A percentile compares a stretch with the other conserved stretches of the same genome.
phyloP scores from a whole-genome alignment of 2,329 filamentous ascomycete species.

The Stenocarpella maydis region DNA sequence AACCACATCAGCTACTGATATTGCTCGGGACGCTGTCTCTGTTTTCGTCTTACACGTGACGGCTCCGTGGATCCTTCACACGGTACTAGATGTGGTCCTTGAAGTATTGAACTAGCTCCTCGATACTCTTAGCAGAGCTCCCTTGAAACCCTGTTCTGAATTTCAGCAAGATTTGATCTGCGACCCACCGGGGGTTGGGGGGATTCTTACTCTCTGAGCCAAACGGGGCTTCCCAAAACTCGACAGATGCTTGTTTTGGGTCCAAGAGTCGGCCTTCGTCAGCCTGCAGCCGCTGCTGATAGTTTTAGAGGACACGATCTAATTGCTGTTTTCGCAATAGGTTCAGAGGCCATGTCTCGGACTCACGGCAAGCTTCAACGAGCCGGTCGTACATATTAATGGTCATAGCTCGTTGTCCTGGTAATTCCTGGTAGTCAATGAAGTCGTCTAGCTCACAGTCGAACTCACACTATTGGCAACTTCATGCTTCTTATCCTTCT shows the following conservation, averaged over 20 bases:
- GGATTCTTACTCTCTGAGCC: not conserved
- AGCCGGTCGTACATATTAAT: conserved; percentile 14
- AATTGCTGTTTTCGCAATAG: conserved; percentile 6
- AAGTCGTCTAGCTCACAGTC: not conserved
- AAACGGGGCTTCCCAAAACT: not conserved
- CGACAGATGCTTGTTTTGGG: not conserved
- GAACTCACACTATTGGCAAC: not conserved
- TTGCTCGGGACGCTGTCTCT: not conserved
- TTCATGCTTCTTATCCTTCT: not conserved
- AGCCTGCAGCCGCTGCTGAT: not conserved
- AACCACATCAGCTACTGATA: not conserved
- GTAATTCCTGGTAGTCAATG: not conserved
- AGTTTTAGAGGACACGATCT: not conserved
- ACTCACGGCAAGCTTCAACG: not conserved
- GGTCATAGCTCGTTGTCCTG: not conserved
- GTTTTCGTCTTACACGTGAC: not conserved
- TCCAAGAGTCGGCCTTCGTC: conserved; percentile 2
- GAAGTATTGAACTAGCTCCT: not conserved
- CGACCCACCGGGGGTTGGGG: rapidly evolving
- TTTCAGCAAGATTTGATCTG: not conserved
- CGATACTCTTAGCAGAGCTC: not conserved
- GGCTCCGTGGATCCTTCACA: not conserved
- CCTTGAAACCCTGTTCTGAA: not conserved
- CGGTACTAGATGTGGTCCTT: not conserved
- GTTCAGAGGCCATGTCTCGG: conserved; percentile 19